A percentile compares a stretch with the other conserved stretches of the same genome.
These are phyloP conservation scores for Penicillium turbatum DNA, from an alignment of 495 filamentous ascomycete genomes.

Conservation along the genomic window DNA sequence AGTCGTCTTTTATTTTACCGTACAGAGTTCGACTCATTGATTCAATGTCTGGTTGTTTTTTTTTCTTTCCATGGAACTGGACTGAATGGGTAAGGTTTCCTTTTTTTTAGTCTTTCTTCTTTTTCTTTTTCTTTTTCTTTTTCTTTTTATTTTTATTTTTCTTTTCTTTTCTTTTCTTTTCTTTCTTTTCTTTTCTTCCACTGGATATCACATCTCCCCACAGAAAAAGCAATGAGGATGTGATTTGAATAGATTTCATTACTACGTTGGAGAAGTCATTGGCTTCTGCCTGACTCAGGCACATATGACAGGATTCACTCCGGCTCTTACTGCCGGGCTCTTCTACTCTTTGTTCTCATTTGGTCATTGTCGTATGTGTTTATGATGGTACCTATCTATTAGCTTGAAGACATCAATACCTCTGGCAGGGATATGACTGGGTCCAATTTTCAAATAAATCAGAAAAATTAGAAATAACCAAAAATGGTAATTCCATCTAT, in stretches of 20 bases:
- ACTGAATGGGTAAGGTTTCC: neutral
- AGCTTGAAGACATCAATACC: too few species aligned
- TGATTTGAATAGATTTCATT: constrained; percentile 20
- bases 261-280: constrained; percentile 3
- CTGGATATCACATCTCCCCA: neutral
- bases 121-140: neutral
- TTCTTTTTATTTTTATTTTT: too few species aligned
- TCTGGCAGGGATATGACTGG: too few species aligned
- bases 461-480: too few species aligned
- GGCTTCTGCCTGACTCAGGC: constrained; percentile 27
- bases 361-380: too few species aligned
- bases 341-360: too few species aligned
- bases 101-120: neutral
- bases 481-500: too few species aligned
- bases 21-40: neutral
- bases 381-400: too few species aligned
- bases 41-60: neutral
- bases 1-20: constrained; percentile 10
- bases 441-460: too few species aligned
- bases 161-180: neutral
- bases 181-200: neutral
- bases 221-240: constrained; percentile 19
- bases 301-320: constrained; percentile 19
- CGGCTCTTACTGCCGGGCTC: neutral
- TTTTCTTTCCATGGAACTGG: constrained; percentile 4